A percentile compares a stretch with the other conserved stretches of the same genome.
Conservation (phyloP, 2,329 filamentous ascomycete genomes). For the Aureobasidium sp. region DNA sequence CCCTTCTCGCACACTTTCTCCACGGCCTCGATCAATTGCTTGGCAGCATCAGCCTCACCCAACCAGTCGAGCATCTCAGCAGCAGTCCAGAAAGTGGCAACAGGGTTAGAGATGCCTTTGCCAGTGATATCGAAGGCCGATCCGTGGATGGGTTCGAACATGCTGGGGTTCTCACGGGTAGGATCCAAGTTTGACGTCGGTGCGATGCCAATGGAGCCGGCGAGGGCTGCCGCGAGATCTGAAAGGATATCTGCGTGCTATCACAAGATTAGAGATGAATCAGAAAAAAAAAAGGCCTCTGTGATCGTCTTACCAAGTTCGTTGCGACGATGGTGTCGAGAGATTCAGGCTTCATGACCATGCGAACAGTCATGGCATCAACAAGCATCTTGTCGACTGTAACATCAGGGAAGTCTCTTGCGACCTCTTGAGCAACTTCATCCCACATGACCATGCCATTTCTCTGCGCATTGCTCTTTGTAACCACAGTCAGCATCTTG, state of each 20-base stretch:
- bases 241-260: slow-evolving; percentile 59
- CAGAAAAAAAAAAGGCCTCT: background rate
- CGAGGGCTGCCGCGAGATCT: slow-evolving; percentile 61
- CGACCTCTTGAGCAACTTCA: slow-evolving; percentile 50
- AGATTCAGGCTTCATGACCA: slow-evolving; percentile 31
- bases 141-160: slow-evolving; percentile 58
- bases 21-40: slow-evolving; percentile 45
- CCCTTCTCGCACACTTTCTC: slow-evolving; percentile 48
- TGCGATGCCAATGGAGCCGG: slow-evolving; percentile 65
- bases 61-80: slow-evolving; percentile 54
- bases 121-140: slow-evolving; percentile 53
- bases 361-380: slow-evolving; percentile 59
- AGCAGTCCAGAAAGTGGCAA: slow-evolving; percentile 54
- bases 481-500: slow-evolving; percentile 56
- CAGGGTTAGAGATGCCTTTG: slow-evolving; percentile 51
- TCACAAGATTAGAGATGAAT: background rate
- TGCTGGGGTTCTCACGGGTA: slow-evolving; percentile 50
- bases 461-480: slow-evolving; percentile 58
- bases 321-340: slow-evolving; percentile 36
- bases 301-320: slow-evolving; percentile 27
- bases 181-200: slow-evolving; percentile 65
- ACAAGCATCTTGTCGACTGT: slow-evolving; percentile 59
- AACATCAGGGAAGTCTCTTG: slow-evolving; percentile 53
- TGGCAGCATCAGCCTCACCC: slow-evolving; percentile 46
- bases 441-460: slow-evolving; percentile 65